Base-by-base conservation (phyloP, 257 asterid species). In the Penstemon eatonii region DNA sequence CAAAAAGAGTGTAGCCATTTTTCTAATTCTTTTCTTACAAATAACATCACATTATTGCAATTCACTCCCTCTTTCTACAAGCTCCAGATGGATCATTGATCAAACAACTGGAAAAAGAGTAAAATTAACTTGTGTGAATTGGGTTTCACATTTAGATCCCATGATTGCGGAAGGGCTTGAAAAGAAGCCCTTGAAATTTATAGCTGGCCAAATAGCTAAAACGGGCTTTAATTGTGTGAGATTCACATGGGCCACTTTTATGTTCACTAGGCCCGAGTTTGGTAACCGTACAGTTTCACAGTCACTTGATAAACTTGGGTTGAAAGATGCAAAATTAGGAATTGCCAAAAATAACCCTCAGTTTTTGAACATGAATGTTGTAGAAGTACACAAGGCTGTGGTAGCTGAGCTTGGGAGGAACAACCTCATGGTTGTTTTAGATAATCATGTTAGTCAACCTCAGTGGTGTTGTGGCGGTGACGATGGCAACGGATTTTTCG, bases 401-500 rank as follows among this genome's bases (percentile, higher is more conserved):
- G 83, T 86, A 7, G 39, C 70, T 38, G 81, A 72, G 61, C 84
- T 91, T 51, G 88, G 86, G 33, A 63, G 11, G 70, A 54, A 82
- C 50, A 63, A 65, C 4, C 15, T 91, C 8, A 91, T 85, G 89
- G 88, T 91, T 63, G 82, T 88, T 58, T 73, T 88, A 4, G 96
- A 88, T 70, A 88, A 88, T 65, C 96, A 88, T 10, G 70, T 91
- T 8, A 88, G 97, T 69, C 39, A 56, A 43, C 97, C 96, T 0
- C 41, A 19, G 9, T 91, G 97, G 97, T 91, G 97, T 51, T 91
- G 96, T 50, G 36, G 76, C 4, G 8, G 4, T 1, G 5, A 47
- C 3, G 97, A 91, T 15, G 96, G 88, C 0, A 86, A 86, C 70
- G 97, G 95, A 4, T 91, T 91, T 47, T 91, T 88, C 36, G 95